These are phyloP conservation scores for Boletus bicolor DNA, from an alignment of 768 basidiomycete species.

Conservation along the genomic window DNA sequence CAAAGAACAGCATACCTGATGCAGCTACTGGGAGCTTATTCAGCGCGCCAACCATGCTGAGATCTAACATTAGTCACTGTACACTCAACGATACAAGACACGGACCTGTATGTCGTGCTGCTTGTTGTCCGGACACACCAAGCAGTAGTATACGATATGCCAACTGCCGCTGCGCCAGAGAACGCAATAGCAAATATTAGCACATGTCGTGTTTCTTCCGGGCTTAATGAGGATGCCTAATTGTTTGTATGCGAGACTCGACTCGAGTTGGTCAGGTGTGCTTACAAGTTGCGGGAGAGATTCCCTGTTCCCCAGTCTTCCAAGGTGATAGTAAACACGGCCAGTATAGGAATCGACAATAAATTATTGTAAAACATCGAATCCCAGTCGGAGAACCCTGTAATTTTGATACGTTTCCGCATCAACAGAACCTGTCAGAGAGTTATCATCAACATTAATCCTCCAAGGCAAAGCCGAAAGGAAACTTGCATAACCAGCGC, in stretches of 20 bases:
- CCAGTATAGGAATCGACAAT: conserved; percentile 87
- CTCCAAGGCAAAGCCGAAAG: neutral
- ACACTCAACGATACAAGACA: neutral
- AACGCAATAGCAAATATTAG: conserved; percentile 88
- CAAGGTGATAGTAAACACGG: conserved; percentile 72
- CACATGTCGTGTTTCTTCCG: conserved; percentile 70
- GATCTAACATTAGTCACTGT: conserved; percentile 6
- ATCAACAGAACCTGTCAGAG: conserved; percentile 77
- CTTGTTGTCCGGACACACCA: conserved; percentile 97
- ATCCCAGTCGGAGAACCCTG: conserved; percentile 97
- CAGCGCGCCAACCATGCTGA: conserved; percentile 92
- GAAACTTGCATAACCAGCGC: conserved; percentile 80
- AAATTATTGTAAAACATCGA: conserved; percentile 99
- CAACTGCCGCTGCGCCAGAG: conserved; percentile 96
- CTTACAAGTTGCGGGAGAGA: conserved; percentile 85
- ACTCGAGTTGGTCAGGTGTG: conserved; percentile 1
- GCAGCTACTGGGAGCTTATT: conserved; percentile 98
- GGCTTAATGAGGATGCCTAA: conserved; percentile 47
- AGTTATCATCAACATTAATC: neutral
- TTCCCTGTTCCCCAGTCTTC: conserved; percentile 89
- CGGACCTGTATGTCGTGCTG: conserved; percentile 96
- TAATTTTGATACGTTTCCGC: conserved; percentile 94
- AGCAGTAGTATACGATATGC: conserved; percentile 97
- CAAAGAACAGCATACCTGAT: conserved; percentile 98
- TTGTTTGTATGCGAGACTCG: neutral